Evolutionary conservation across 495 filamentous ascomycete species (phyloP), one percentile per base, ranked within the genome.

Genomic region (Mycothermus thermophilus): DNA sequence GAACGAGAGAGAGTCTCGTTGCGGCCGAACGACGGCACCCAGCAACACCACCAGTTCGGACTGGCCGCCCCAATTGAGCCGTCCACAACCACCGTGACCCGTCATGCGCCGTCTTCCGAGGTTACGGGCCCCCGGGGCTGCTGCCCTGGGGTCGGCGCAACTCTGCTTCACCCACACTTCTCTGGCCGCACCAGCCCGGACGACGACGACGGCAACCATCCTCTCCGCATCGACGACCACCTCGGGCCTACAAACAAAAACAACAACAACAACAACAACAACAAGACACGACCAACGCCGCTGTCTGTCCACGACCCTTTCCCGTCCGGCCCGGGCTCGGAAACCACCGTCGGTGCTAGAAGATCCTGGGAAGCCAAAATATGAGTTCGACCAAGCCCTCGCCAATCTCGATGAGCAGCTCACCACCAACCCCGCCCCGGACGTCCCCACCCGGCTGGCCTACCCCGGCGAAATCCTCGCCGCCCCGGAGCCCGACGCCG

Each of bases 51-150:
- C 25, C 34, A 33, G 30, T 22, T 9, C n/a, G 22, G 15, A 27
- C 22, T 14, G 16, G 17, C 29, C 36, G 30, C 30, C 40, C n/a
- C n/a, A 30, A 42, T 44, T 42, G 35, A 46, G 22, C 25, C 18
- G 22, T n/a, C 30, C 7, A 22, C 12, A 6, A 0, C 24, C 29
- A 21, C 19, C 22, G 12, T 14, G 16, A 27, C n/a, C 22, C 27
- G 39, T 24, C 10, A 57, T 57, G 54, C 49, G 54, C 40, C 40
- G 48, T 18, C 21, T 57, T 31, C 37, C 40, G 14, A 50, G 54
- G 44, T 32, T 57, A 47, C 41, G 44, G 17, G 30, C 36, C 38
- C 24, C 44, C 9, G 36, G 33, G 16, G 37, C 48, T n/a, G 35
- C 44, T 19, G 38, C 51, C 33, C 41, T 45, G 11, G 40, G 26